These are phyloP conservation scores for Fistulinella cinereoalba DNA, from an alignment of 1,284 basidiomycete genomes.

Conservation along the genomic window DNA sequence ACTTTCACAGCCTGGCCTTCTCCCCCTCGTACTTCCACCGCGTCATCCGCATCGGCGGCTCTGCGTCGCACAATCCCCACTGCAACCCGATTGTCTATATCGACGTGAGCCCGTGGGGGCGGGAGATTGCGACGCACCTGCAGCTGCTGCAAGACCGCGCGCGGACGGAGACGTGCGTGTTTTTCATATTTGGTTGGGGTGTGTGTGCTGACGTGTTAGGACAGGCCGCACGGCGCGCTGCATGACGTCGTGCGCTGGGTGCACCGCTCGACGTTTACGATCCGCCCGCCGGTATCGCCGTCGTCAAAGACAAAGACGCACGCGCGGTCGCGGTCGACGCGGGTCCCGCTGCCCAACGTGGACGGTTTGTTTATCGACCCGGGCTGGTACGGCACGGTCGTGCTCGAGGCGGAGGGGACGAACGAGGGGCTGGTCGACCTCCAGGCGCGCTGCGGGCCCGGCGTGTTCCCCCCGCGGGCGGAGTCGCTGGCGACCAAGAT, in stretches of 20 bases:
- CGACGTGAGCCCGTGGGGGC: constrained; percentile 71
- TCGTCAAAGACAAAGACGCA: constrained; percentile 14
- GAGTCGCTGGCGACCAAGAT: constrained; percentile 26
- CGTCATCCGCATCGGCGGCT: constrained; percentile 59
- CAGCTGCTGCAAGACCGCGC: constrained; percentile 75
- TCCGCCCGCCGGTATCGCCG: constrained; percentile 42
- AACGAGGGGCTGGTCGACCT: constrained; percentile 79
- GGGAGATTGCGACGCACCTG: constrained; percentile 67
- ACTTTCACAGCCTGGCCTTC: constrained; percentile 72
- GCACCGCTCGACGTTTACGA: constrained; percentile 69
- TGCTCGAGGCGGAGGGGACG: constrained; percentile 80
- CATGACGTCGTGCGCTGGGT: constrained; percentile 83
- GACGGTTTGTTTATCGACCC: constrained; percentile 61
- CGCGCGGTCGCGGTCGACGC: constrained; percentile 22
- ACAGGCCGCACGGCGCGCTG: constrained; percentile 68
- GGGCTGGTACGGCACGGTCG: constrained; percentile 75
- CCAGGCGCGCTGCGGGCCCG: constrained; percentile 64
- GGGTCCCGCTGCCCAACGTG: constrained; percentile 48
- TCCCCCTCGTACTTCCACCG: constrained; percentile 83
- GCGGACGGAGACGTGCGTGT: constrained; percentile 72
- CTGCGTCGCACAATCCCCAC: constrained; percentile 38
- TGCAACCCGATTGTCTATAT: constrained; percentile 72
- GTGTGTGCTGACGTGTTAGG: constrained; percentile 2
- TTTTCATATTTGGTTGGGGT: not conserved
- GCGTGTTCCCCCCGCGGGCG: constrained; percentile 60